Percentiles rank a stretch among this genome's conserved stretches.
Conservation (phyloP, 116 monocot genomes). For the Zostera marina region DNA sequence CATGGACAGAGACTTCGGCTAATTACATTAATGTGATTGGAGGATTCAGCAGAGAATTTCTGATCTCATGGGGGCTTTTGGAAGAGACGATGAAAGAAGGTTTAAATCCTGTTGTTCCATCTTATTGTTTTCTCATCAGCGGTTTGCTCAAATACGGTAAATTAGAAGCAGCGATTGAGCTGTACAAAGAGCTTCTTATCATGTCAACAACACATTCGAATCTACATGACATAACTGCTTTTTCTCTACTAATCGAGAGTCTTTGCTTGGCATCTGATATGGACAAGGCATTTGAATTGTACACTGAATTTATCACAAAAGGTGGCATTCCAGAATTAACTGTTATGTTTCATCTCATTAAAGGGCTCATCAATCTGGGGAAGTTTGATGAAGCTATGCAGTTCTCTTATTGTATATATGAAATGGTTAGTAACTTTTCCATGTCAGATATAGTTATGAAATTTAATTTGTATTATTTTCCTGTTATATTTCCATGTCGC, state of each 20-base stretch:
- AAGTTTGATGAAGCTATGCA: slow-evolving; percentile 79
- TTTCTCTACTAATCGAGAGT: slow-evolving; percentile 54
- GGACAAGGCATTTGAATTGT: slow-evolving; percentile 67
- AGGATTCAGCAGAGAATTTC: slow-evolving; percentile 79
- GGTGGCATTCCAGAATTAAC: slow-evolving; percentile 55
- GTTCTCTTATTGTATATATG: slow-evolving; percentile 42
- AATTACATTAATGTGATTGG: slow-evolving; percentile 43
- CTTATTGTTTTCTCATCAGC: slow-evolving; percentile 65
- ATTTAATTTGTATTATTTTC: no score
- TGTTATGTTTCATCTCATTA: slow-evolving; percentile 47
- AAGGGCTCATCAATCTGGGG: slow-evolving; percentile 46
- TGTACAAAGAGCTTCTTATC: slow-evolving; percentile 48
- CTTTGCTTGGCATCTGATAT: slow-evolving; percentile 52
- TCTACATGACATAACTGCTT: slow-evolving; percentile 13
- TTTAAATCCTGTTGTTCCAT: slow-evolving; percentile 41
- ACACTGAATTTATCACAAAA: slow-evolving; percentile 36
- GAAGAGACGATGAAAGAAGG: slow-evolving; percentile 45
- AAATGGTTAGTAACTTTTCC: slow-evolving; percentile 24
- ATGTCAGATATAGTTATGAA: no score
- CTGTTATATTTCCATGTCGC: no score
- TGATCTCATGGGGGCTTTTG: slow-evolving; percentile 51
- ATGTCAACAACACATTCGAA: slow-evolving; percentile 9
- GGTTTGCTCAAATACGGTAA: slow-evolving; percentile 52
- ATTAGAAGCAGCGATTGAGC: slow-evolving; percentile 55
- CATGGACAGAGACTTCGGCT: slow-evolving; percentile 51